Evolutionary conservation across 495 filamentous ascomycete species (phyloP).

Genomic region (Trichoderma reesei): DNA sequence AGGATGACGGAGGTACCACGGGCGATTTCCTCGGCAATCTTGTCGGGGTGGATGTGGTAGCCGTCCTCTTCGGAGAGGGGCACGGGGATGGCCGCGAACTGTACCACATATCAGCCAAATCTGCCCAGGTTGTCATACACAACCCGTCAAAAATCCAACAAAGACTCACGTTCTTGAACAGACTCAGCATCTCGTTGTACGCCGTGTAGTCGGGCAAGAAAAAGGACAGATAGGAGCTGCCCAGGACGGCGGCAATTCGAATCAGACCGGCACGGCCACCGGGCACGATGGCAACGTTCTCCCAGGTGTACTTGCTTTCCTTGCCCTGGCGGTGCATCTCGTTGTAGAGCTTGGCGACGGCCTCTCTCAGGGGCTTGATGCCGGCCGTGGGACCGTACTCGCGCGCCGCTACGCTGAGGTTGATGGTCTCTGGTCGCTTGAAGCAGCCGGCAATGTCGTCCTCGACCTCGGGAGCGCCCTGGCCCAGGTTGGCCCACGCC

Average conservation of each 20-base stretch:
- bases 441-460: slow-evolving; percentile 89
- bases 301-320: slow-evolving; percentile 89
- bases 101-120: neutral
- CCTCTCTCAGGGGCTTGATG: slow-evolving; percentile 80
- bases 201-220: slow-evolving; percentile 71
- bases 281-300: slow-evolving; percentile 97
- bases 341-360: slow-evolving; percentile 91
- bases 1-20: slow-evolving; percentile 80
- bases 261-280: slow-evolving; percentile 89
- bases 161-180: slow-evolving; percentile 70
- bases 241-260: slow-evolving; percentile 85
- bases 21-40: slow-evolving; percentile 83
- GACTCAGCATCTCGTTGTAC: slow-evolving; percentile 91
- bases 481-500: slow-evolving; percentile 86
- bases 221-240: slow-evolving; percentile 84
- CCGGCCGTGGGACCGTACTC: slow-evolving; percentile 93
- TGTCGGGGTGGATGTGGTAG: slow-evolving; percentile 86
- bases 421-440: slow-evolving; percentile 69
- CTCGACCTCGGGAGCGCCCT: slow-evolving; percentile 90
- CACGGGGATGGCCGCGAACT: slow-evolving; percentile 86
- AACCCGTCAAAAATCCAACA: neutral
- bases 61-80: slow-evolving; percentile 72
- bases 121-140: neutral
- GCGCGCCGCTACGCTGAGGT: slow-evolving; percentile 62
- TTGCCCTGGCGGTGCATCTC: slow-evolving; percentile 82